Conservation (phyloP, 805 yeast genomes). For the Cyberlindnera sargentensis region DNA sequence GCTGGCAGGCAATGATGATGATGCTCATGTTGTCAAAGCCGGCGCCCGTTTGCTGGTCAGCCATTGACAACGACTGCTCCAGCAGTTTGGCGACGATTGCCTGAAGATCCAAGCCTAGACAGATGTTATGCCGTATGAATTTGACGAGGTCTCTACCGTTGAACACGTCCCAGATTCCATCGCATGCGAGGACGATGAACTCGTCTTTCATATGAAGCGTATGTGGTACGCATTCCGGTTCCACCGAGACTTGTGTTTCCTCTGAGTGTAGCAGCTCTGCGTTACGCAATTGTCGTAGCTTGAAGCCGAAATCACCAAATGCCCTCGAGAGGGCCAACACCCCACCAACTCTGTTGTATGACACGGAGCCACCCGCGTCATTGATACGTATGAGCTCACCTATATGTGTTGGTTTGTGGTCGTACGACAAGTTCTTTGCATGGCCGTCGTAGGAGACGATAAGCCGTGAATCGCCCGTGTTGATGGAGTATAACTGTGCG, state of each 20-base stretch:
- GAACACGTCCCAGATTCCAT: constrained; percentile 76
- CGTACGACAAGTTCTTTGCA: constrained; percentile 57
- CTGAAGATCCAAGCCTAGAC: constrained; percentile 49
- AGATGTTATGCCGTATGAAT: constrained; percentile 49
- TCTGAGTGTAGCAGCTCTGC: constrained; percentile 23
- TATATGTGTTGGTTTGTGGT: constrained; percentile 92
- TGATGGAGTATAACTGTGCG: constrained; percentile 47
- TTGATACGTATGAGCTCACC: constrained; percentile 88
- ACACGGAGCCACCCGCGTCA: constrained; percentile 93
- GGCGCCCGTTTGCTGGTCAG: constrained; percentile 66
- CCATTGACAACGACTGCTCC: constrained; percentile 63
- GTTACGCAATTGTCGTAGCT: constrained; percentile 26
- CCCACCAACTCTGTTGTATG: constrained; percentile 91
- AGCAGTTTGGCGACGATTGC: constrained; percentile 52
- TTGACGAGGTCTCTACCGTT: constrained; percentile 48
- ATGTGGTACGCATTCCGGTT: constrained; percentile 67
- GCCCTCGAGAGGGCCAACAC: constrained; percentile 90
- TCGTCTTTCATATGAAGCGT: constrained; percentile 44
- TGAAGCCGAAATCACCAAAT: constrained; percentile 66
- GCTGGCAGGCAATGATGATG: constrained; percentile 58
- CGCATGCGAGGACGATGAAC: constrained; percentile 70
- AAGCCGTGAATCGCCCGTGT: constrained; percentile 73
- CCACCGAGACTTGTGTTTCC: constrained; percentile 73
- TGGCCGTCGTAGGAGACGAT: constrained; percentile 43
- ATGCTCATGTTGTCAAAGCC: constrained; percentile 83